Evolutionary conservation across 2,329 filamentous ascomycete species (phyloP).

Genomic region (Coniochaeta pulveracea): DNA sequence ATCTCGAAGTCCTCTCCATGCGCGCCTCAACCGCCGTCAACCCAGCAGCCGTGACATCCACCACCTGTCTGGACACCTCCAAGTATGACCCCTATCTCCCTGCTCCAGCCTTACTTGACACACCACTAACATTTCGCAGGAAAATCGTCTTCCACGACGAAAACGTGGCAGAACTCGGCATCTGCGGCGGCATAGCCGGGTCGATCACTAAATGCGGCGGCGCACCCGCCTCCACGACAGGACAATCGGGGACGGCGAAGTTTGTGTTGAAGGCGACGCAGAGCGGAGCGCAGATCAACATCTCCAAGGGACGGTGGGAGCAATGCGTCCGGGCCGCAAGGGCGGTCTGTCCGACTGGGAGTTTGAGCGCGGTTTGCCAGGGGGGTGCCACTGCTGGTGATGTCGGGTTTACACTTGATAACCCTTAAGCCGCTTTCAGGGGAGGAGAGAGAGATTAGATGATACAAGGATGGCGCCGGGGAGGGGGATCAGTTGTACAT

Average conservation of each 20-base stretch:
- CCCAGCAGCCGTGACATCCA: conserved; percentile 26
- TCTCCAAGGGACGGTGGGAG: conserved; percentile 41
- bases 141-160: conserved; percentile 38
- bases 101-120: conserved; percentile 6
- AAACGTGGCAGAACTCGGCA: conserved; percentile 48
- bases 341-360: conserved; percentile 37
- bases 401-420: conserved; percentile 28
- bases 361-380: conserved; percentile 31
- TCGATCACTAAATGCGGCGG: conserved; percentile 32
- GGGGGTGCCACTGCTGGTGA: conserved; percentile 35
- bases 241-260: conserved; percentile 32
- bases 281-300: conserved; percentile 35
- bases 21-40: conserved; percentile 26
- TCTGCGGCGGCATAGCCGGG: conserved; percentile 44
- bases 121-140: conserved; percentile 15
- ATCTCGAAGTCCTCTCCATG: conserved; percentile 31
- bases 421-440: no score
- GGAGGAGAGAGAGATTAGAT: not conserved
- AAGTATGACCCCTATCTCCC: conserved; percentile 19
- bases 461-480: not conserved
- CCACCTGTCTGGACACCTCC: conserved; percentile 27
- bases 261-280: conserved; percentile 32
- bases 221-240: conserved; percentile 28
- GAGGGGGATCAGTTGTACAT: not conserved
- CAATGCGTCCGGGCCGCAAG: conserved; percentile 40